A percentile compares a stretch with the other conserved stretches of the same genome.
These are phyloP conservation scores for Coniosporium uncinatum DNA, from an alignment of 2,329 filamentous ascomycete genomes.

Conservation along the genomic window DNA sequence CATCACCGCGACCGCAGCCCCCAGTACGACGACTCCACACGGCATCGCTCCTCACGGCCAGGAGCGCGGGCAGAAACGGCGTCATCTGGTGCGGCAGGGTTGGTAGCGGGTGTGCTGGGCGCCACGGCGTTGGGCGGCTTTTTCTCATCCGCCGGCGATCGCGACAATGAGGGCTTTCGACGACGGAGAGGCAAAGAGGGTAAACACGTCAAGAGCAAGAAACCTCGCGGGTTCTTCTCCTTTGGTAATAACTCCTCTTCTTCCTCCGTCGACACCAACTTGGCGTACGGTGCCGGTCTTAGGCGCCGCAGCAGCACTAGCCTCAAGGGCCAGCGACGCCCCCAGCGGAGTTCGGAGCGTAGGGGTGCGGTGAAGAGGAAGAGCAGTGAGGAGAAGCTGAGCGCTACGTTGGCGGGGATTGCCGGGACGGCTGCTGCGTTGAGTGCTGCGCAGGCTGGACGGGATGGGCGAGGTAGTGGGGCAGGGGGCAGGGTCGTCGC, in stretches of 20 bases:
- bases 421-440: constrained; percentile 43
- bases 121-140: no score
- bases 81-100: no score
- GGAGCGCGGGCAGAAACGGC: no score
- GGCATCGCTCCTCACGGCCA: no score
- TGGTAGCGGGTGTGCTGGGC: no score
- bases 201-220: no score
- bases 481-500: constrained; percentile 16
- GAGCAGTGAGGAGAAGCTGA: constrained; percentile 37
- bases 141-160: no score
- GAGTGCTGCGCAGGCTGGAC: constrained; percentile 29
- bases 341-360: constrained; percentile 4
- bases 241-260: constrained; percentile 40
- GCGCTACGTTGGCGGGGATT: constrained; percentile 37
- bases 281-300: constrained; percentile 35
- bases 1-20: no score
- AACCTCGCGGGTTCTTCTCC: constrained; percentile 39
- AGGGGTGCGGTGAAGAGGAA: constrained; percentile 23
- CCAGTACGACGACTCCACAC: no score
- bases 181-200: no score
- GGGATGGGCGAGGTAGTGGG: no score
- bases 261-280: constrained; percentile 30
- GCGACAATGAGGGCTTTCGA: no score
- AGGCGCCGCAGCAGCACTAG: constrained; percentile 1
- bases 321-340: constrained; percentile 8